Evolutionary conservation across 2,329 filamentous ascomycete species (phyloP).

Genomic region (Magnaporthiopsis incrustans): DNA sequence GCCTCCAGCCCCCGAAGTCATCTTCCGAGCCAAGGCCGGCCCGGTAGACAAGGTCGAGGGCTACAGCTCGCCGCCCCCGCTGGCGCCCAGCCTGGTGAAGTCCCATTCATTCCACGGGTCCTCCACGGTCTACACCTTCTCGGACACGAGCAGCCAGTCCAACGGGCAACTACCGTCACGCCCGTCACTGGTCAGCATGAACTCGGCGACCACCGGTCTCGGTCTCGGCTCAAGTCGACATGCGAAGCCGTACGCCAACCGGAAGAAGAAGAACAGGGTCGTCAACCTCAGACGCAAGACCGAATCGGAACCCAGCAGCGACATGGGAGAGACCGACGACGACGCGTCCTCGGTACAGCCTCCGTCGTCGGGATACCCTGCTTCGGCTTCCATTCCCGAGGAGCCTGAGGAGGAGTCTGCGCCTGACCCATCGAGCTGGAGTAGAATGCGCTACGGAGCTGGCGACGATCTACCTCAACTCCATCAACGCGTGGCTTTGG

Average conservation of each 20-base stretch:
- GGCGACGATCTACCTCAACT: slow-evolving; percentile 20
- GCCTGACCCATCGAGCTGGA: slow-evolving; percentile 12
- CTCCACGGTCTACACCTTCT: slow-evolving; percentile 64
- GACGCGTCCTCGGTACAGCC: slow-evolving; percentile 43
- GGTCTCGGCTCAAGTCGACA: slow-evolving; percentile 52
- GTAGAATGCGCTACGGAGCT: slow-evolving; percentile 34
- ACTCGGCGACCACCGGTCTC: slow-evolving; percentile 54
- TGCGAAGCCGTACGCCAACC: slow-evolving; percentile 51
- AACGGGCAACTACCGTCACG: slow-evolving; percentile 59
- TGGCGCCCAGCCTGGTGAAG: slow-evolving; percentile 49
- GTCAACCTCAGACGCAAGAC: slow-evolving; percentile 63
- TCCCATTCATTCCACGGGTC: slow-evolving; percentile 54
- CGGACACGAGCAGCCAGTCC: slow-evolving; percentile 57
- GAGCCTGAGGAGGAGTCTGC: slow-evolving; percentile 43
- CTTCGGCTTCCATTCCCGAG: slow-evolving; percentile 49
- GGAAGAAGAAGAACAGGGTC: slow-evolving; percentile 77
- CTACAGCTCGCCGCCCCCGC: slow-evolving; percentile 34
- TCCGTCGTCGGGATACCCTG: slow-evolving; percentile 53
- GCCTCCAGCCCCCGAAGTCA: slow-evolving; percentile 78
- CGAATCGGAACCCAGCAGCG: slow-evolving; percentile 37
- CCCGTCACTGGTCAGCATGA: slow-evolving; percentile 55
- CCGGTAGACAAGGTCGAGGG: slow-evolving; percentile 54
- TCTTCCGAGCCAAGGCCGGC: slow-evolving; percentile 88
- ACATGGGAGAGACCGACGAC: slow-evolving; percentile 39
- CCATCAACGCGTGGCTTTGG: slow-evolving; percentile 23